Base-by-base conservation (phyloP, 805 yeast genomes). In the Wickerhamomyces strasburgensis region DNA sequence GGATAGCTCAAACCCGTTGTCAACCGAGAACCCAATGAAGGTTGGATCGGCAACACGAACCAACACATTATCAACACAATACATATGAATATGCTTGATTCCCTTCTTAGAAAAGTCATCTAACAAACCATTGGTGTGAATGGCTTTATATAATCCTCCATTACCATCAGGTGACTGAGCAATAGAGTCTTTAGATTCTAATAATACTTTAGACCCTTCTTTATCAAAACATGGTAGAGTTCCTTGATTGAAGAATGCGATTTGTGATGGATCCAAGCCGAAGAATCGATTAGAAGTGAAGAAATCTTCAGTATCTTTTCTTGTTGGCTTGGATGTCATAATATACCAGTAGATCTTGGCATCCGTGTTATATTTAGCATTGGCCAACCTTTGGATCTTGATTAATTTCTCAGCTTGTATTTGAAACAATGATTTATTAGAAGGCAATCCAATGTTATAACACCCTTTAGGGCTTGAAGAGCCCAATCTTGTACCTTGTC, bases 141-240 rank as follows among this genome's bases (percentile, higher is more conserved):
- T 69, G 1, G 96, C 98, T 54, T 78, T 81, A 65, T 93, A 93
- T 34, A 93, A 68, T 2, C 99, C 99, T 40, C 99, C 99, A 58
- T 93, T 93, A 1, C 99, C 99, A 61, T 93, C 98, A 2, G 99
- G 99, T 6, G 96, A 84, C 52, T 84, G 83, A 19, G 88, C 80
- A 27, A 86, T 70, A 18, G 69, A 61, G 29, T 63, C 54, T 29
- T 71, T 65, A 6, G 77, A 58, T 44, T 76, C 78, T 55, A 87
- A 55, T 39, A 89, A 70, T 47, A 93, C 73, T 52, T 80, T 74
- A 16, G 67, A 56, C 28, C 97, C 98, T 19, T 75, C 74, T 32
- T 66, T 48, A 49, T 75, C 74, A 45, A 93, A 78, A 42, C 97
- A 94, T 10, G 99, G 99, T 46, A 93, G 70, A 2, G 90, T 84